phyloP scores from a whole-genome alignment of 2,329 filamentous ascomycete genomes.

The Stachybotrys elegans region DNA sequence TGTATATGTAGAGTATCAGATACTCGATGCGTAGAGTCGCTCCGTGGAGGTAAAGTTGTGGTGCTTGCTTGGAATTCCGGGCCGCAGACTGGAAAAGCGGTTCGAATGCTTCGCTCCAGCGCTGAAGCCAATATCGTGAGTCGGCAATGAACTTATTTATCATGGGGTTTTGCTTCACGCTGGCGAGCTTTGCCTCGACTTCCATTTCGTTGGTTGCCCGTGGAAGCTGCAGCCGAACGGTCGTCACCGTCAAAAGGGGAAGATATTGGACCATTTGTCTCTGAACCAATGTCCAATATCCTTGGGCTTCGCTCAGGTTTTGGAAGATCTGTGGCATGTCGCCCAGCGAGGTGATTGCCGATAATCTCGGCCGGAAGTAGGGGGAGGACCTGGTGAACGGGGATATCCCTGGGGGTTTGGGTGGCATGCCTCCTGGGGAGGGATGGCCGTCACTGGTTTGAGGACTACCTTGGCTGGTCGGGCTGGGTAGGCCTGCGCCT shows the following conservation, averaged over 20 bases:
- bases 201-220: conserved; percentile 19
- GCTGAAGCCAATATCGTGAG: conserved; percentile 31
- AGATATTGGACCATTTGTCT: conserved; percentile 30
- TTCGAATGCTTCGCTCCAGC: conserved; percentile 33
- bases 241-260: conserved; percentile 26
- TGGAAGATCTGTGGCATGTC: conserved; percentile 26
- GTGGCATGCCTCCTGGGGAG: conserved; percentile 10
- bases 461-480: conserved; percentile 27
- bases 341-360: conserved; percentile 23
- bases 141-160: conserved; percentile 28
- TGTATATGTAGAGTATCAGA: conserved; percentile 34
- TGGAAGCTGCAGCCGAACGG: conserved; percentile 22
- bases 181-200: conserved; percentile 22
- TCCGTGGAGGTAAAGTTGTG: conserved; percentile 26
- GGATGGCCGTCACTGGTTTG: conserved; percentile 13
- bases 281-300: conserved; percentile 33
- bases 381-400: conserved; percentile 32
- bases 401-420: conserved; percentile 24
- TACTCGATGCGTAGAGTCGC: conserved; percentile 38
- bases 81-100: conserved; percentile 25
- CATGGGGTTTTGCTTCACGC: conserved; percentile 21
- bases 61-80: conserved; percentile 16
- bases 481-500: conserved; percentile 22
- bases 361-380: conserved; percentile 27
- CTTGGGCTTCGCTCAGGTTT: conserved; percentile 27